Base-by-base conservation (phyloP, 495 filamentous ascomycete genomes). In the Bathelium albidoporum region DNA sequence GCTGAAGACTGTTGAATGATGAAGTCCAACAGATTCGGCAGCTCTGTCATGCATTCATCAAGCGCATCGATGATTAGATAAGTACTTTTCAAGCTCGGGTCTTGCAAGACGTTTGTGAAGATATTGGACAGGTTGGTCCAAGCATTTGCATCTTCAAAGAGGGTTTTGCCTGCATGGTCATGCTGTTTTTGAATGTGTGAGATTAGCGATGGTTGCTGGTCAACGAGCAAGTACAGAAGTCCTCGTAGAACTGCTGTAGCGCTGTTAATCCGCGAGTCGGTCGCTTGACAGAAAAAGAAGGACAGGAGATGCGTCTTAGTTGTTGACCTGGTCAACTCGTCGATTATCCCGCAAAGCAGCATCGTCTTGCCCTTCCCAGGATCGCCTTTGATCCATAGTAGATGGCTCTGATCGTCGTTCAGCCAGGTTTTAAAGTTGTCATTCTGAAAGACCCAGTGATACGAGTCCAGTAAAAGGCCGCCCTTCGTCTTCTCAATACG, bases 321-420 rank as follows among this genome's bases (percentile, higher is more conserved):
- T 16, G 16, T 41, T 41, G 7, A 16, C 16, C 36, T 7, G 7
- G 36, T 7, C 59, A 63, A 22, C 52, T 63, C 61, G 11, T 60
- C 58, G 22, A 55, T 61, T 16, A 61, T 16, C 20, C 59, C 62
- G 9, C 20, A 62, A 5, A 64, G 62, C 12, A 64, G 62, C 62
- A 64, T 64, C 9, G 62, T 64, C 31, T 64, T 64, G 59, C 62
- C 62, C 32, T 64, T 64, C 11, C 62, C 62, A 22, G 62, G 62
- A 36, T 64, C 62, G 58, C 62, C 62, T 10, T 61, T 22, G n/a
- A 64, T 64, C 62, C 62, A 64, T 11, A 64, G 62, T 11, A 61
- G 24, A 18, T 60, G n/a, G 9, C 9, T n/a, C 4, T 60, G 9
- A 7, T 64, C 58, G 9, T 61, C 36, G 4, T 61, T 29, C 55